Evolutionary conservation across 768 basidiomycete species (phyloP).

Genomic region (Lentinula sp.): DNA sequence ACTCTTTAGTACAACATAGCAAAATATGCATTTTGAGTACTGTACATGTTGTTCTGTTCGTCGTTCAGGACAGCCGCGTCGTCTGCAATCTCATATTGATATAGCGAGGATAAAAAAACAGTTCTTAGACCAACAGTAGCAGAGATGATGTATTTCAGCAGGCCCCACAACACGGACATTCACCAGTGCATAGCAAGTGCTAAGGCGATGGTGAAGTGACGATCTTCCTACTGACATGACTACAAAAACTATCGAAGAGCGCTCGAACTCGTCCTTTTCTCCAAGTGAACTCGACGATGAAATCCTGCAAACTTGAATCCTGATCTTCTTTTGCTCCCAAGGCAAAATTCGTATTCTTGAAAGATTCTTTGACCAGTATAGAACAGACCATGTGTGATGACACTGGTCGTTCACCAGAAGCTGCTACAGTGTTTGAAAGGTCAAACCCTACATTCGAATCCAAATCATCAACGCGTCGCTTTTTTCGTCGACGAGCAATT

Average conservation of each 20-base stretch:
- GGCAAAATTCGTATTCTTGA: not conserved
- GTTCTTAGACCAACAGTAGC: too few relatives aligned
- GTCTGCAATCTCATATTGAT: too few relatives aligned
- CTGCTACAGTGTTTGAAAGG: not conserved
- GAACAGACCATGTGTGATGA: constrained; percentile 13
- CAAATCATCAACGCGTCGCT: constrained; percentile 13
- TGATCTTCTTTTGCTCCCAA: constrained; percentile 2
- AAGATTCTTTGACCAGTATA: constrained; percentile 12
- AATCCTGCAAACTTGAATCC: not conserved
- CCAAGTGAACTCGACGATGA: constrained; percentile 52
- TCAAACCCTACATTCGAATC: not conserved
- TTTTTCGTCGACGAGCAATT: constrained; percentile 47
- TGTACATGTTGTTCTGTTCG: too few relatives aligned
- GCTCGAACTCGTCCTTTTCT: constrained; percentile 48
- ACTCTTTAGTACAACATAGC: too few relatives aligned
- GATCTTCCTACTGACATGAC: constrained; percentile 56
- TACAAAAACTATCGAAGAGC: constrained; percentile 62
- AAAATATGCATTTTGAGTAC: too few relatives aligned
- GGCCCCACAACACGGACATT: too few relatives aligned
- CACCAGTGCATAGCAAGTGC: too few relatives aligned
- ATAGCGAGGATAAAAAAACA: too few relatives aligned
- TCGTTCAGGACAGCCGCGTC: too few relatives aligned
- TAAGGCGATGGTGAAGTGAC: too few relatives aligned
- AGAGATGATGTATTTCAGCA: too few relatives aligned
- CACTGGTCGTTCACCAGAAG: not conserved